These are phyloP conservation scores for Salicornia ramosissima DNA, from an alignment of 148 eudicot genomes.

Conservation along the genomic window DNA sequence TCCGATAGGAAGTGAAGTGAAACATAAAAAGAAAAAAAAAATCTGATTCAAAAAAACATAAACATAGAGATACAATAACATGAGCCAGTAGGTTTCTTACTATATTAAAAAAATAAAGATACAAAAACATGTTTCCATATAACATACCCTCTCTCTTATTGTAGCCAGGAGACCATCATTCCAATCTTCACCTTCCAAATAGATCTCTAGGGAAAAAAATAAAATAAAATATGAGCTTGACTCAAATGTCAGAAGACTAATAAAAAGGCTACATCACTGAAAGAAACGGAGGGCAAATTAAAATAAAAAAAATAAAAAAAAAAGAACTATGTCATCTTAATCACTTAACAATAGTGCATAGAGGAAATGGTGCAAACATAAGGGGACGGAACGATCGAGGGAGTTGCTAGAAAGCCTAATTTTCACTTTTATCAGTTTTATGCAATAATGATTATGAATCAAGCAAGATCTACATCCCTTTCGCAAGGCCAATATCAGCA, in stretches of 20 bases:
- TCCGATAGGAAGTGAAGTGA: not conserved
- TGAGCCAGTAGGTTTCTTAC: too few species aligned
- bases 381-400: too few species aligned
- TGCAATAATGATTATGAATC: not conserved
- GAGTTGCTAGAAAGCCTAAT: not conserved
- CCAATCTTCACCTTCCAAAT: slow-evolving; percentile 89
- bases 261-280: not conserved
- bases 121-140: not conserved
- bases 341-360: not conserved
- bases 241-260: slow-evolving; percentile 9
- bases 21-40: not conserved
- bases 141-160: slow-evolving; percentile 82
- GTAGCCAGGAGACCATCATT: slow-evolving; percentile 96
- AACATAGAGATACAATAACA: too few species aligned
- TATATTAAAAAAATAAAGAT: not conserved
- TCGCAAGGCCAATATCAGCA: too few species aligned
- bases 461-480: not conserved
- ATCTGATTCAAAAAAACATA: too few species aligned
- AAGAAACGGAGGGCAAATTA: not conserved
- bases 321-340: too few species aligned
- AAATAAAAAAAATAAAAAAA: not conserved
- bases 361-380: too few species aligned
- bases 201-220: slow-evolving; percentile 69
- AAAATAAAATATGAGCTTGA: not conserved
- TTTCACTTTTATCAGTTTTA: not conserved